Conservation (phyloP, 192 early-diverging fungal species). For the Mycoemilia scoparia region DNA sequence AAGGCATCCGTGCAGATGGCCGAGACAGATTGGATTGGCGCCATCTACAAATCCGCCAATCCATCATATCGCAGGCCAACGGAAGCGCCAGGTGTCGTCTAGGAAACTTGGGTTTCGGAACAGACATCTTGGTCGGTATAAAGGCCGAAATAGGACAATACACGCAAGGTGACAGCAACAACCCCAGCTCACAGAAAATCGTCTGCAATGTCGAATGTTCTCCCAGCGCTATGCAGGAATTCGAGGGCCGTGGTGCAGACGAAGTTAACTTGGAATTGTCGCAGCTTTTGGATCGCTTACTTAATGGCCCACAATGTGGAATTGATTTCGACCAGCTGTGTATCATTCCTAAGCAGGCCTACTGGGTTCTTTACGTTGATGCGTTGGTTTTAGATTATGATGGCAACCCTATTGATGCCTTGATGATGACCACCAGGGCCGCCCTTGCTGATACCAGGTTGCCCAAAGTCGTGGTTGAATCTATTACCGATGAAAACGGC, state of each 20-base stretch:
- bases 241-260: slow-evolving; percentile 59
- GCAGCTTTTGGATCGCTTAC: slow-evolving; percentile 57
- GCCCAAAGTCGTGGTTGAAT: slow-evolving; percentile 67
- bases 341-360: slow-evolving; percentile 75
- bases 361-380: slow-evolving; percentile 85
- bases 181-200: slow-evolving; percentile 46
- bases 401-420: slow-evolving; percentile 70
- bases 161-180: slow-evolving; percentile 36
- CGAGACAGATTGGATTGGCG: slow-evolving; percentile 62
- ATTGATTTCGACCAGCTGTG: slow-evolving; percentile 70
- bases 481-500: slow-evolving; percentile 57
- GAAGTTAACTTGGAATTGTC: slow-evolving; percentile 73
- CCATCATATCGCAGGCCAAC: slow-evolving; percentile 74
- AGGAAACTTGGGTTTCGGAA: slow-evolving; percentile 47
- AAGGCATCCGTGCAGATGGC: slow-evolving; percentile 73
- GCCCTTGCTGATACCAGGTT: slow-evolving; percentile 78
- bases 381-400: slow-evolving; percentile 79
- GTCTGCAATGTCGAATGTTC: slow-evolving; percentile 86
- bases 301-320: slow-evolving; percentile 67
- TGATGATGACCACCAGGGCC: slow-evolving; percentile 70
- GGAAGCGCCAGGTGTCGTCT: slow-evolving; percentile 60
- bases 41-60: slow-evolving; percentile 61
- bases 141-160: slow-evolving; percentile 72
- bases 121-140: slow-evolving; percentile 84
- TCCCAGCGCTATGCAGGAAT: slow-evolving; percentile 64